Evolutionary conservation across 208 protist species (phyloP), one percentile per base, ranked within the genome.

Genomic region (Tritrichomonas foetus): DNA sequence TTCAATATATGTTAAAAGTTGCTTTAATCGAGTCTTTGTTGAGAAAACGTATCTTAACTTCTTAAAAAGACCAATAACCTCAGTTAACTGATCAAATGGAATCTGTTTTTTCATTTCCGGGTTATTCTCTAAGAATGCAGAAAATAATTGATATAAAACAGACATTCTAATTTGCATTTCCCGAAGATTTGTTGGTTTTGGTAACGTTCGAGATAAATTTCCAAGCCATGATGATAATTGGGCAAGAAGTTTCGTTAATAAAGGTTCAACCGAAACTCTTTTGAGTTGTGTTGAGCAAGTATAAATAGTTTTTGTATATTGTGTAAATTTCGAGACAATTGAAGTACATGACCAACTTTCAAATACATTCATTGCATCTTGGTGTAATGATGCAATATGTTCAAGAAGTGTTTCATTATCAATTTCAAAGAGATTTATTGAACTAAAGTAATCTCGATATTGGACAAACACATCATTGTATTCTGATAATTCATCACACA

Each of bases 121-220:
- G 27, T 82, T 30, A 50, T 44, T 36, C 9, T 36, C 16, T 0
- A 82, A 30, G 39, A 47, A 82, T 9, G 8, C 5, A 9, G 30
- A 50, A 14, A 82, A 41, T 41, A 82, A 50, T 39, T 82, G 33
- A 3, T 39, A 30, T 2, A 82, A 27, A 47, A 82, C 41, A 30
- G 33, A 50, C 74, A 82, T 82, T 50, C 41, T 82, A 20, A 82
- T 82, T 1, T 82, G 33, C 74, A 82, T 82, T 49, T 82, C 74
- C 30, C 11, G 14, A 50, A 82, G 14, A 53, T 30, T 82, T 14
- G 74, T 82, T 53, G 33, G 1, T 30, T 82, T 82, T 50, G 74
- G 74, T 0, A 39, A 41, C 11, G 74, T 47, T 25, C 41, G 74
- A 50, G 74, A 39, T 22, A 82, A 41, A 82, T 82, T 82, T 14